phyloP scores from a whole-genome alignment of 108 stramenopile genomes.

The Nitzschia sp. region DNA sequence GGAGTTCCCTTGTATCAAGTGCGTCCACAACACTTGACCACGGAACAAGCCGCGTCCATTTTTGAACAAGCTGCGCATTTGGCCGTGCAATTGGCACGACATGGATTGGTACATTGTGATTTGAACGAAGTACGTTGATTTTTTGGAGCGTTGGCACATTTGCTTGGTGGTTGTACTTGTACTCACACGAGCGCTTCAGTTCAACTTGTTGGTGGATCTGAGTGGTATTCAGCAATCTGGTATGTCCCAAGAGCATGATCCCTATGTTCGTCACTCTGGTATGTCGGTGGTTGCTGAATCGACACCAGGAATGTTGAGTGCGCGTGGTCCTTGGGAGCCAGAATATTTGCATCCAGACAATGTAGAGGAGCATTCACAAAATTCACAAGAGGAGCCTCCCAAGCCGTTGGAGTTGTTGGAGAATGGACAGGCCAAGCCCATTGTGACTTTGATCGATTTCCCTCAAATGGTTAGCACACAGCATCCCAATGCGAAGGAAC shows the following conservation, averaged over 20 bases:
- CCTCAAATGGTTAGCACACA: constrained; percentile 98
- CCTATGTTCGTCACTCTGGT: constrained; percentile 85
- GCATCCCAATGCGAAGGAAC: constrained; percentile 94
- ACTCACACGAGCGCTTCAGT: constrained; percentile 16
- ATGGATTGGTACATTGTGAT: constrained; percentile 98
- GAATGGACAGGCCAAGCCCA: constrained; percentile 79
- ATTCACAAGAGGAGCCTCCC: constrained; percentile 42
- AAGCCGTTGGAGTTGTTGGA: constrained; percentile 64
- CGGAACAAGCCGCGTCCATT: constrained; percentile 88
- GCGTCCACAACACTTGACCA: constrained; percentile 62
- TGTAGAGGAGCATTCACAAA: constrained; percentile 1
- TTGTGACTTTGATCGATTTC: constrained; percentile 98
- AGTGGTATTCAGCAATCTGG: constrained; percentile 66
- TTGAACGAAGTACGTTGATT: constrained; percentile 80
- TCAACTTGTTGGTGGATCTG: constrained; percentile 97
- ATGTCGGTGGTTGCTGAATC: constrained; percentile 61
- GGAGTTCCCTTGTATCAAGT: constrained; percentile 94
- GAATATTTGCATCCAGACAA: constrained; percentile 44
- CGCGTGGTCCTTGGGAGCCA: constrained; percentile 59
- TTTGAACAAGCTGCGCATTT: constrained; percentile 75
- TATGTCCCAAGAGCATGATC: constrained; percentile 49
- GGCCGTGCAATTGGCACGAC: constrained; percentile 77
- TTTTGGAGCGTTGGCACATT: too few species aligned
- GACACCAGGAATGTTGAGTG: constrained; percentile 63
- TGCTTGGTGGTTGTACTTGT: neutral